These are phyloP conservation scores for Cladophialophora immunda DNA, from an alignment of 2,329 filamentous ascomycete genomes.

Conservation along the genomic window DNA sequence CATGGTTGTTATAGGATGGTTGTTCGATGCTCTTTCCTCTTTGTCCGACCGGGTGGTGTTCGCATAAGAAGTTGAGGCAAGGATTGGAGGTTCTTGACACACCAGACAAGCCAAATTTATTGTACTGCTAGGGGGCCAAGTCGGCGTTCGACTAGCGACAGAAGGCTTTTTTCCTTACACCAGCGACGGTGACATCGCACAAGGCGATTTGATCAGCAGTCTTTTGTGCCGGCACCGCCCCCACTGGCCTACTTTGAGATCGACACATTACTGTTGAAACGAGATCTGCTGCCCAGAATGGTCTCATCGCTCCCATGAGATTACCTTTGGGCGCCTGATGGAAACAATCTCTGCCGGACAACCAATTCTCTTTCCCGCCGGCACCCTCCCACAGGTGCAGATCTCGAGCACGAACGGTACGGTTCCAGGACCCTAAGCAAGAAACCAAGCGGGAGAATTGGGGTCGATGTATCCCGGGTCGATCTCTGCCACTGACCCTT, in stretches of 20 bases:
- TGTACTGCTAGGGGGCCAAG: no score
- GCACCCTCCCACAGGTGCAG: neutral
- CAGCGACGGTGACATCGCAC: no score
- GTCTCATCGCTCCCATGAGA: neutral
- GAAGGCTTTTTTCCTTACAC: no score
- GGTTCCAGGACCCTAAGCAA: neutral
- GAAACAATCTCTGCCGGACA: neutral
- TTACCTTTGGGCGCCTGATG: neutral
- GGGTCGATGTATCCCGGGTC: neutral
- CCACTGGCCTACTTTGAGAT: neutral
- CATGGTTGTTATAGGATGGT: no score
- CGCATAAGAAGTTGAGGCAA: no score
- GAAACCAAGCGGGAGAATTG: neutral
- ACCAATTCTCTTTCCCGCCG: neutral
- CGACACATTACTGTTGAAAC: neutral
- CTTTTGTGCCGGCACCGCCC: neutral
- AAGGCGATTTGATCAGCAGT: conserved; percentile 10
- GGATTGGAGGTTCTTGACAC: no score
- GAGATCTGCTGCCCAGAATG: neutral
- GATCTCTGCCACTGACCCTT: neutral
- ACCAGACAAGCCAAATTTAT: no score
- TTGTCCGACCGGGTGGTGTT: no score
- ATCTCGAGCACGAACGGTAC: neutral
- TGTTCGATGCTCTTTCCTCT: no score
- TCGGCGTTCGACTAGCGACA: neutral